Conservation (phyloP, 2,329 filamentous ascomycete genomes). For the Saccharata proteae region DNA sequence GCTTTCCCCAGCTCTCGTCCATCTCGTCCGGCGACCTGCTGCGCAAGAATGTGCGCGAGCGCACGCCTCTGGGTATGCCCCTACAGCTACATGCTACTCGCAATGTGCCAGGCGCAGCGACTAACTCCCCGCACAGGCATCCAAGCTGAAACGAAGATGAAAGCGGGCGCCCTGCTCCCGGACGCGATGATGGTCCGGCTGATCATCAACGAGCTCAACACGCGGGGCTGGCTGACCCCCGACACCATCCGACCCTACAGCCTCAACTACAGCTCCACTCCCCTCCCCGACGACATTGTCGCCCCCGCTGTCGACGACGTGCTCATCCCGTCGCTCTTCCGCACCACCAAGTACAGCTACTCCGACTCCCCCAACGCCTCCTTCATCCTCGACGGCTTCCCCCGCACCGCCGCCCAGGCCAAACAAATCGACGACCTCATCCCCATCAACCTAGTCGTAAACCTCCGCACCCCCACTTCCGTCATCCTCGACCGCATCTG, state of each 20-base stretch:
- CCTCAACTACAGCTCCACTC: slow-evolving; percentile 27
- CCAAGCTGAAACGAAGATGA: slow-evolving; percentile 82
- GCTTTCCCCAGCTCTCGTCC: slow-evolving; percentile 78
- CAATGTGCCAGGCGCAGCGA: slow-evolving; percentile 9
- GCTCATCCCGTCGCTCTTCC: slow-evolving; percentile 28
- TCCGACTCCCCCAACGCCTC: slow-evolving; percentile 66
- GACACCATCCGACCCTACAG: slow-evolving; percentile 35
- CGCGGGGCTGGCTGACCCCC: slow-evolving; percentile 66
- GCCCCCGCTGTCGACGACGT: slow-evolving; percentile 26
- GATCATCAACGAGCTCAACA: slow-evolving; percentile 78
- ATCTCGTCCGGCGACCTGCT: slow-evolving; percentile 92
- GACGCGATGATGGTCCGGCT: slow-evolving; percentile 86
- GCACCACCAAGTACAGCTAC: slow-evolving; percentile 29
- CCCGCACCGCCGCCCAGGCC: slow-evolving; percentile 74
- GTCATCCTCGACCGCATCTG: slow-evolving; percentile 85
- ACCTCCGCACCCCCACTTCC: slow-evolving; percentile 69
- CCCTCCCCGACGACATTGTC: slow-evolving; percentile 13
- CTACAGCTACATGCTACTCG: not conserved
- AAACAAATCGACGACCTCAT: slow-evolving; percentile 64
- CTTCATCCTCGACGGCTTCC: slow-evolving; percentile 94
- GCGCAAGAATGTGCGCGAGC: slow-evolving; percentile 80
- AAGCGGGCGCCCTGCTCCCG: slow-evolving; percentile 75
- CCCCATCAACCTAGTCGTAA: slow-evolving; percentile 90
- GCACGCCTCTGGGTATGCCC: slow-evolving; percentile 66
- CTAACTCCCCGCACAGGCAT: slow-evolving; percentile 56